phyloP scores from a whole-genome alignment of 306 rosid genomes.

The Citrullus colocynthis region DNA sequence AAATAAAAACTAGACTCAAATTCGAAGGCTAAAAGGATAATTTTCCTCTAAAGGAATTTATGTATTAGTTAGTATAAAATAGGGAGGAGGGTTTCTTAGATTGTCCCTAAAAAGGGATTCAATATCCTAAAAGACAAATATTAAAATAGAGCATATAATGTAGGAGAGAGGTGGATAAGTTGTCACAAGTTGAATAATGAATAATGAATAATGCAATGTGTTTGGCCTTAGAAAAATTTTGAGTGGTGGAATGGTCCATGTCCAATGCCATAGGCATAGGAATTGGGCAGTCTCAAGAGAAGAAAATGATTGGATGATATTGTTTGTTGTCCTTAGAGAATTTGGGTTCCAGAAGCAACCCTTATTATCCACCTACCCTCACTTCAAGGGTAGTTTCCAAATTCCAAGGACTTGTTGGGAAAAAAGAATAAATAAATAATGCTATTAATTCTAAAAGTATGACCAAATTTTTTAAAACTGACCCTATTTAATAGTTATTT shows the following conservation, averaged over 20 bases:
- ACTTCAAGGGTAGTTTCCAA: background rate
- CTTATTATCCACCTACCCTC: background rate
- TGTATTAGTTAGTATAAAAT: too few species aligned
- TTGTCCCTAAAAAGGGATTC: too few species aligned
- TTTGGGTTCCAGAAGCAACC: background rate
- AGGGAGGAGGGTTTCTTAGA: too few species aligned
- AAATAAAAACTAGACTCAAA: too few species aligned
- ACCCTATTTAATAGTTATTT: too few species aligned
- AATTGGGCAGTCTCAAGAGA: background rate
- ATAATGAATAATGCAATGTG: background rate
- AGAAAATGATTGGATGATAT: background rate
- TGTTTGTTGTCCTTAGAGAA: background rate
- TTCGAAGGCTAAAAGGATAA: too few species aligned
- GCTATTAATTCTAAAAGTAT: too few species aligned
- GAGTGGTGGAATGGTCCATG: background rate
- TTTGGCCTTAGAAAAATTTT: background rate
- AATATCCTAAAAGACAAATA: too few species aligned
- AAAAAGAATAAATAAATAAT: too few species aligned
- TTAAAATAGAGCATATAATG: background rate
- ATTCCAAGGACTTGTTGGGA: background rate
- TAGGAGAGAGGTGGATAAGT: background rate
- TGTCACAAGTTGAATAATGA: background rate
- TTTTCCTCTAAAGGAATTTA: too few species aligned
- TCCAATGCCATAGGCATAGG: background rate
- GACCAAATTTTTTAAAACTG: too few species aligned